Evolutionary conservation across 164 flowering plant genomes (phyloP), one percentile per base, ranked within the genome.

Genomic region (Litsea cubeba): DNA sequence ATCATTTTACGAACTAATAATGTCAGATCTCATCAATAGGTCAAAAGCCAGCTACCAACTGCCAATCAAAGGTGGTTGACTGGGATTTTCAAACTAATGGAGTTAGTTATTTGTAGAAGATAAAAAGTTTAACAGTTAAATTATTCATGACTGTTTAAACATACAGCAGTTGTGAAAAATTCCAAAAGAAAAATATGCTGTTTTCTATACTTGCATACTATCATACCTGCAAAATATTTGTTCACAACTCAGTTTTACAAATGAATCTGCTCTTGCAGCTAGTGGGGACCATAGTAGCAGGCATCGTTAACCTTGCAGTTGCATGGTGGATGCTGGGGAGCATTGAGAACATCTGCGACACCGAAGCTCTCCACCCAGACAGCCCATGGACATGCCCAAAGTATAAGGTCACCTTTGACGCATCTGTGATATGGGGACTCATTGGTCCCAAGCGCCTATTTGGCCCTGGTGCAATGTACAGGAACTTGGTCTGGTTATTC

Each of bases 331-430:
- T 94, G 98, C 75, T 94, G 72, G 98, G 79, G 51, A 90, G 74
- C 81, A 86, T 95, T 0, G 89, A 93, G 40, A 84, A 93, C 87
- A 85, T 95, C 7, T 95, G 97, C 49, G 97, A 93, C 28, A 79
- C 88, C 0, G 93, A 95, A 35, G 70, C 83, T 20, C 86, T 85
- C 12, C 90, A 88, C 77, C 90, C 91, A 5, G 90, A 91, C 32
- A 93, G 97, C 71, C 97, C 97, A 7, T 95, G 98, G 98, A 90
- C 91, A n/a, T 95, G 98, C 76, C 97, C 98, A 0, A 94, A 94
- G 71, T 94, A 78, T 84, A 74, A 85, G 69, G 97, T 93, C 30
- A 91, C 97, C 18, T 94, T 92, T 68, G 98, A 94, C 74, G 90
- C 95, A 40, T 94, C 98, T 6, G 98, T 94, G 0, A 94, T 94